Evolutionary conservation across 2,329 filamentous ascomycete genomes (phyloP), one percentile per base, ranked within the genome.

Genomic region (Colletotrichum costaricense): DNA sequence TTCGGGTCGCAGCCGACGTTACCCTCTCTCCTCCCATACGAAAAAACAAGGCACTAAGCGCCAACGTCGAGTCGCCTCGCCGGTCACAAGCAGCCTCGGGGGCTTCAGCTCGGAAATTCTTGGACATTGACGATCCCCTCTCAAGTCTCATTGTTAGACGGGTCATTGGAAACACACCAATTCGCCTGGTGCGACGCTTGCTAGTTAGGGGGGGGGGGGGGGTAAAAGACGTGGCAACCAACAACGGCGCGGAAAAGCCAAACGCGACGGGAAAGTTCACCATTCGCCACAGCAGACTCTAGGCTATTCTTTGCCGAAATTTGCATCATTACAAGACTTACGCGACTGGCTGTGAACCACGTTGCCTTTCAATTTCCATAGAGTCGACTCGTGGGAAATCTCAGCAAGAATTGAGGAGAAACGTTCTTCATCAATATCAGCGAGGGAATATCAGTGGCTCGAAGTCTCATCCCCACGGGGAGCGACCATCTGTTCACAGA

Each of bases 71-170:
- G 22, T 16, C 16, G 33, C 16, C 28, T 70, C 16, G 38, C 33
- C n/a, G 60, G 46, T 67, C 63, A 71, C 46, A 60, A 67, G 56
- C 56, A 67, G 46, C 68, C 63, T 71, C 68, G 68, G 68, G n/a
- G n/a, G n/a, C 12, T 8, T 58, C 30, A 26, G 35, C 58, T 38
- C 38, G 35, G 35, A 16, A 57, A 12, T 14, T 59, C 49, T 24
- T 30, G 52, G 54, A 24, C 19, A 9, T n/a, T 30, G 58, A 63
- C 42, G 52, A 63, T 72, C 58, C 16, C 52, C 38, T 63, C 52
- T 63, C 38, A 52, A 63, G 38, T 42, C 38, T 42, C 38, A 7
- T 42, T 38, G 28, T 30, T 28, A 54, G 35, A 59, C 58, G 14
- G 64, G 63, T 63, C 38, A 24, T 30, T 57, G 28, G 24, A 42